These are phyloP conservation scores for Xylaria castorea DNA, from an alignment of 495 filamentous ascomycete genomes.

Conservation along the genomic window DNA sequence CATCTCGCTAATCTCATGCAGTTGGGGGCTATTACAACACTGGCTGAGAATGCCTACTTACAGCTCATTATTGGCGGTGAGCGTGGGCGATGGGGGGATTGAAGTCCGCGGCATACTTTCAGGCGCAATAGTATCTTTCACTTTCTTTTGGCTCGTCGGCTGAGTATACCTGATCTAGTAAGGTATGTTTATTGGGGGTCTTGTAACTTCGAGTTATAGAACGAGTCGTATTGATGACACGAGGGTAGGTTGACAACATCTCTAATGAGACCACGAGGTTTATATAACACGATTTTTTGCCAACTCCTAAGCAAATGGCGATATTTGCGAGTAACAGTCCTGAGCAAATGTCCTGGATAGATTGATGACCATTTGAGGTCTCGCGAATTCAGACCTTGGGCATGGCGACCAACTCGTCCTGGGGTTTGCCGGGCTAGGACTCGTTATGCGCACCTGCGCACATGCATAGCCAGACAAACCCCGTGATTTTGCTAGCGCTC, in stretches of 20 bases:
- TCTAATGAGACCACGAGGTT: neutral
- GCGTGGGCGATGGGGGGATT: neutral
- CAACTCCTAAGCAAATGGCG: neutral
- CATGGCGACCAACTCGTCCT: neutral
- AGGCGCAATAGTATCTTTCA: neutral
- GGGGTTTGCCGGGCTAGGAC: neutral
- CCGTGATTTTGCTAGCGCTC: neutral
- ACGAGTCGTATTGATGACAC: neutral
- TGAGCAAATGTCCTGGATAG: slow-evolving; percentile 15
- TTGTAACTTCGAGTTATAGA: neutral
- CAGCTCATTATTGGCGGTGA: neutral
- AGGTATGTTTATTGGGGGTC: neutral
- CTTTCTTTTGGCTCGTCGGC: neutral
- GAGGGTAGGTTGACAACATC: neutral
- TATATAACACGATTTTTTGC: neutral
- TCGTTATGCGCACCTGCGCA: slow-evolving; percentile 13
- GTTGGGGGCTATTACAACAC: neutral
- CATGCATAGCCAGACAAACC: neutral
- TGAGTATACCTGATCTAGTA: neutral
- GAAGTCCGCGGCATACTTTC: neutral
- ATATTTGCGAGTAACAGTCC: neutral
- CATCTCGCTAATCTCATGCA: slow-evolving; percentile 1
- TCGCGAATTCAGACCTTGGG: neutral
- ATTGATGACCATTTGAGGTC: neutral
- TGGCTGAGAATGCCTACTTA: neutral